Evolutionary conservation across 106 monocot species (phyloP).

Genomic region (Phalaenopsis equestris): DNA sequence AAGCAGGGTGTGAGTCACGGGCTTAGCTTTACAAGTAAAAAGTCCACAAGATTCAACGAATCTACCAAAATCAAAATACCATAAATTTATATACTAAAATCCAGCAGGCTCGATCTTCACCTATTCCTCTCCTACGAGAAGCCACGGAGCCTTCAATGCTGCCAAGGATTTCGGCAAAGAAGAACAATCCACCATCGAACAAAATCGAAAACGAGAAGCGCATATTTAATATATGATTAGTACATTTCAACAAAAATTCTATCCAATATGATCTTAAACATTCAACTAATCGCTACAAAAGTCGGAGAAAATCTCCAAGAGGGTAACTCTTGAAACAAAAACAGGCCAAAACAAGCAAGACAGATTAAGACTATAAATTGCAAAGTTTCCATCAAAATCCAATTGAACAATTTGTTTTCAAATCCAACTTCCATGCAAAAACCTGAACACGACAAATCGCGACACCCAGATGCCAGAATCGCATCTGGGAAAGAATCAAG

Average conservation of each 20-base stretch:
- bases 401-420: background rate
- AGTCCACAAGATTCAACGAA: conserved; percentile 1
- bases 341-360: no score
- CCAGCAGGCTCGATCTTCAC: background rate
- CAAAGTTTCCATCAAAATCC: background rate
- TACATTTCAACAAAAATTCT: no score
- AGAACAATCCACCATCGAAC: background rate
- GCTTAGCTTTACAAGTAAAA: conserved; percentile 11
- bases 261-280: no score
- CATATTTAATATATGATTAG: no score
- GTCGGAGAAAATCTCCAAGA: no score
- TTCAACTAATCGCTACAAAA: no score
- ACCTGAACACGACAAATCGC: background rate
- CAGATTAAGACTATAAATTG: background rate
- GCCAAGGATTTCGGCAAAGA: background rate
- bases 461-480: background rate
- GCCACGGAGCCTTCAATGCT: background rate
- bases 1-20: conserved; percentile 30
- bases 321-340: no score
- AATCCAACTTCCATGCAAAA: background rate
- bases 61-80: background rate
- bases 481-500: background rate
- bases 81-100: background rate
- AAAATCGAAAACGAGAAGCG: background rate
- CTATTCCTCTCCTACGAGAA: background rate